Evolutionary conservation across 2,329 filamentous ascomycete genomes (phyloP).

Genomic region (Colletotrichum godetiae): DNA sequence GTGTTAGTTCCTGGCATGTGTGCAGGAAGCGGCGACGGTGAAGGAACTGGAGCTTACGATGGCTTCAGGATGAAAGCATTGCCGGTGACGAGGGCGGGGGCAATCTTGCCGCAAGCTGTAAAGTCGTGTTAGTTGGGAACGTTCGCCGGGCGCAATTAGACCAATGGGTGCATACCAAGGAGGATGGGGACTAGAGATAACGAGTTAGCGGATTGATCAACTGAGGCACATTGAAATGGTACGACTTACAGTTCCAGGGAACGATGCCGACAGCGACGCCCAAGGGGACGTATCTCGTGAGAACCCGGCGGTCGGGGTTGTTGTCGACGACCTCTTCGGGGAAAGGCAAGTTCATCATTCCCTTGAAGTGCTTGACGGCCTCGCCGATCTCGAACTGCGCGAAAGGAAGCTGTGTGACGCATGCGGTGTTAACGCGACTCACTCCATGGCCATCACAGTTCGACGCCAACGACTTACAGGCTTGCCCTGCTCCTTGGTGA

Average conservation of each 20-base stretch:
- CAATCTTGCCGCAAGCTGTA: constrained; percentile 62
- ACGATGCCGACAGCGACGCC: constrained; percentile 59
- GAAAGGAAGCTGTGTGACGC: constrained; percentile 8
- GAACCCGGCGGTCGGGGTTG: constrained; percentile 43
- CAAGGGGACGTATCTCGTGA: constrained; percentile 50
- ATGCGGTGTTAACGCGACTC: not conserved
- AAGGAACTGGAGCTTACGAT: constrained; percentile 43
- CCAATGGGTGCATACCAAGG: constrained; percentile 13
- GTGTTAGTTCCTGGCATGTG: constrained; percentile 32
- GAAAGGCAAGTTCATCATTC: constrained; percentile 18
- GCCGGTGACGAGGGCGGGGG: constrained; percentile 67
- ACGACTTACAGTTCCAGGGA: constrained; percentile 67
- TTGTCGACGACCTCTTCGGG: constrained; percentile 36
- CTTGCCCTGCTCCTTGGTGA: constrained; percentile 40
- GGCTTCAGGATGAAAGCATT: constrained; percentile 68
- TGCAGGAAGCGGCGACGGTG: too few species aligned
- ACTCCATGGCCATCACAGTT: not conserved
- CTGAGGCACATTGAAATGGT: constrained; percentile 57
- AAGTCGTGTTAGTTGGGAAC: not conserved
- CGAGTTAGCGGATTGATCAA: not conserved
- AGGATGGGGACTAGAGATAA: constrained; percentile 26
- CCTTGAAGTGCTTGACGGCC: constrained; percentile 27
- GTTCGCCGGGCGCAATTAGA: not conserved
- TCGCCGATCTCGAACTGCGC: constrained; percentile 28
- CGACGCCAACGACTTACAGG: constrained; percentile 27